Base-by-base conservation (phyloP, 768 basidiomycete genomes). In the Suillus alpinus region DNA sequence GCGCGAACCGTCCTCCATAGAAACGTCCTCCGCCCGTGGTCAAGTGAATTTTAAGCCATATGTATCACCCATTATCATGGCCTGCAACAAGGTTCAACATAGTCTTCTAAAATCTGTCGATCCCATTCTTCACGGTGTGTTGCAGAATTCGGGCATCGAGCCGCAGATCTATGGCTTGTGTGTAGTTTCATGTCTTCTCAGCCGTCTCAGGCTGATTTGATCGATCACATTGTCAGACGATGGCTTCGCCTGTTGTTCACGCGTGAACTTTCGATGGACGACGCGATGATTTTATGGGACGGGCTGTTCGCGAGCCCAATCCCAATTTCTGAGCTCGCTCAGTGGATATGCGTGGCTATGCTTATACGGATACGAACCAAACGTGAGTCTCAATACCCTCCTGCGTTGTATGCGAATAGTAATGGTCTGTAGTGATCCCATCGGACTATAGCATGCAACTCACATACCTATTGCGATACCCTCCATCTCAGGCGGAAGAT, bases 81-180 rank as follows among this genome's bases (percentile, higher is more conserved):
- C 88, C 1, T 96, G 94, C 71, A 88, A 89, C 65, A 79, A 82
- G 52, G 85, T 98, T 41, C 95, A 98, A 67, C 83, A 84, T 2
- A 81, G 78, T 31, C 76, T 91, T 14, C 79, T 98, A 20, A 86
- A 86, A 70, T 80, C 80, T 26, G 85, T 91, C 31, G 97, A 99
- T 73, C 93, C 93, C 18, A 72, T 84, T 46, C 76, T 98, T 23
- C 89, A 87, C 80, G 82, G 84, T 61, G 80, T 83, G 56, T 78
- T 99, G 77, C 88, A 92, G 65, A 82, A 81, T 39, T 83, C 86
- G 41, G 91, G 91, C 6, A 88, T 98, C 44, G 97, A 99, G 73
- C 95, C 95, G 5, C 97, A 98, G 71, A 91, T 98, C 20, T 99
- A 94, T 76, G 94, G 93, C 59, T 95, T 98, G 91, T 95, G 74